Evolutionary conservation across 1,284 basidiomycete species (phyloP).

Genomic region (Papiliotrema nemorosa): DNA sequence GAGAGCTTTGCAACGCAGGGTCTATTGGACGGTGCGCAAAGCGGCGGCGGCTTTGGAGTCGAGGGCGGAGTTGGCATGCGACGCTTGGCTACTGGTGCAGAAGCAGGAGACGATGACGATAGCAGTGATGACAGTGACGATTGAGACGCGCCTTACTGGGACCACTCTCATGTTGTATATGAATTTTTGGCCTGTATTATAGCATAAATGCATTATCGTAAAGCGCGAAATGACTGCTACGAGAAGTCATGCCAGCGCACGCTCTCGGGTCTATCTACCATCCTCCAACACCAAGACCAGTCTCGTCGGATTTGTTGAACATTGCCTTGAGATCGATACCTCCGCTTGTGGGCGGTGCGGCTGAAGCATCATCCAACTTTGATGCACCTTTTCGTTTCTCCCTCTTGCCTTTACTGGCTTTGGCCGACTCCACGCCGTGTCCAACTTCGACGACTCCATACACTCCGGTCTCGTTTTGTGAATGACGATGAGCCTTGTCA

Average conservation of each 20-base stretch:
- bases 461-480: slow-evolving; percentile 9
- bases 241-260: no score
- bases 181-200: slow-evolving; percentile 3
- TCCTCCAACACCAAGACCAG: slow-evolving; percentile 30
- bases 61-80: slow-evolving; percentile 7
- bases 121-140: slow-evolving; percentile 3
- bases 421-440: no score
- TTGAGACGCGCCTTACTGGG: background rate
- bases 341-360: background rate
- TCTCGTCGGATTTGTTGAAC: slow-evolving; percentile 9
- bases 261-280: slow-evolving; percentile 31
- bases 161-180: no score
- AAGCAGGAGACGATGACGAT: slow-evolving; percentile 1
- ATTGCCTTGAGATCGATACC: slow-evolving; percentile 25
- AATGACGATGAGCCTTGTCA: background rate
- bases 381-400: slow-evolving; percentile 8
- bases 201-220: no score
- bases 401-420: slow-evolving; percentile 4
- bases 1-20: slow-evolving; percentile 1
- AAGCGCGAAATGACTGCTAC: no score
- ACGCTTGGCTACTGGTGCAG: slow-evolving; percentile 1
- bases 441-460: slow-evolving; percentile 15
- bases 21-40: background rate
- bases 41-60: background rate
- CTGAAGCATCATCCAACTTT: background rate